Evolutionary conservation across 306 rosid species (phyloP).

Genomic region (Begonia peltatifolia): DNA sequence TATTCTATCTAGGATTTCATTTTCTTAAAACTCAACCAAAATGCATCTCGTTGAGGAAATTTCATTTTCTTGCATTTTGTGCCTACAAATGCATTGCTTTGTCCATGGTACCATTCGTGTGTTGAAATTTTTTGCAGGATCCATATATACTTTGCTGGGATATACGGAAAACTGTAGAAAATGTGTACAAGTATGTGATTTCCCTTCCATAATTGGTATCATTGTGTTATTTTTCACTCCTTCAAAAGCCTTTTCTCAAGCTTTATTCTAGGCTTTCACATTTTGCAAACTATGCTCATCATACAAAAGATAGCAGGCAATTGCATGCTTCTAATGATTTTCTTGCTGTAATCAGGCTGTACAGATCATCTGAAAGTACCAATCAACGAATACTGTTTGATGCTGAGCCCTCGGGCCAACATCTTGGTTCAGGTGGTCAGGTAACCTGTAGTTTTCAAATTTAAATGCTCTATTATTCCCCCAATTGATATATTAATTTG

Average conservation of each 20-base stretch:
- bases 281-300: too few relatives aligned
- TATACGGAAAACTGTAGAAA: slow-evolving; percentile 78
- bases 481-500: slow-evolving; percentile 3
- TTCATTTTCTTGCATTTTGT: slow-evolving; percentile 5
- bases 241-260: too few relatives aligned
- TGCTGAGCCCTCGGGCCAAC: slow-evolving; percentile 71
- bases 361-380: slow-evolving; percentile 76
- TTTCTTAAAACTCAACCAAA: too few relatives aligned
- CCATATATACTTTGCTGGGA: slow-evolving; percentile 98
- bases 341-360: slow-evolving; percentile 40
- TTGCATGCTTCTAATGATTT: background rate
- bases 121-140: slow-evolving; percentile 46
- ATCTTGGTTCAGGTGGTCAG: slow-evolving; percentile 98
- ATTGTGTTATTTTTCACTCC: too few relatives aligned
- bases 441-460: slow-evolving; percentile 19
- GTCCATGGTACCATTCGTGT: slow-evolving; percentile 3
- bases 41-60: background rate
- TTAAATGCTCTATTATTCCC: slow-evolving; percentile 1
- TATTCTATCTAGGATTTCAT: too few relatives aligned
- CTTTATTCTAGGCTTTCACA: too few relatives aligned
- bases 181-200: slow-evolving; percentile 70
- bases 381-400: slow-evolving; percentile 86
- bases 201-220: background rate
- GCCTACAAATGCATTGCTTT: too few relatives aligned
- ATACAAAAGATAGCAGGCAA: too few relatives aligned